Conservation (phyloP, 2,329 filamentous ascomycete genomes). For the Stemphylium vesicarium region DNA sequence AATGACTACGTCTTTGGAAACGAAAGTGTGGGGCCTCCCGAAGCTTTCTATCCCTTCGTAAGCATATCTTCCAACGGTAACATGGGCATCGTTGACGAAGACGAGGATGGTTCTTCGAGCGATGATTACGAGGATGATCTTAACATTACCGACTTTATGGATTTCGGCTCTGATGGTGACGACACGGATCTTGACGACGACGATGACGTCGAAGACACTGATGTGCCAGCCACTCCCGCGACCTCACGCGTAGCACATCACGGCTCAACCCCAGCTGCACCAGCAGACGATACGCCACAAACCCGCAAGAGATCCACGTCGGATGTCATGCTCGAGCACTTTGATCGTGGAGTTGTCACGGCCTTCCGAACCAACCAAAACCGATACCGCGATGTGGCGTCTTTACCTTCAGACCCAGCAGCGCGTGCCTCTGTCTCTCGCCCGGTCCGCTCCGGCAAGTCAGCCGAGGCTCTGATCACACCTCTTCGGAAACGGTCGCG, state of each 20-base stretch:
- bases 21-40: constrained; percentile 73
- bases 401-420: constrained; percentile 46
- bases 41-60: constrained; percentile 76
- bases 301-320: constrained; percentile 38
- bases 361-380: constrained; percentile 51
- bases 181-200: constrained; percentile 46
- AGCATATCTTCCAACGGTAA: constrained; percentile 63
- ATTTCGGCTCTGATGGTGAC: constrained; percentile 45
- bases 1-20: constrained; percentile 58
- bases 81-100: constrained; percentile 59
- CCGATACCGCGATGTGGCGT: constrained; percentile 47
- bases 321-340: constrained; percentile 50
- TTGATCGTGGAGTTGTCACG: constrained; percentile 59
- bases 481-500: constrained; percentile 47
- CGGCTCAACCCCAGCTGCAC: constrained; percentile 42
- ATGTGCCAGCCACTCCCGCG: constrained; percentile 45
- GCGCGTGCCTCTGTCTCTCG: constrained; percentile 45
- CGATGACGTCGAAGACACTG: constrained; percentile 41
- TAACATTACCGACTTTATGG: constrained; percentile 49
- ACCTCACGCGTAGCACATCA: constrained; percentile 38
- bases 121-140: constrained; percentile 63
- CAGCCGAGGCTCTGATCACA: constrained; percentile 49
- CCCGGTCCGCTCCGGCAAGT: constrained; percentile 48
- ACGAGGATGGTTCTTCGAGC: constrained; percentile 63
- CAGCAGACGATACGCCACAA: constrained; percentile 29